These are phyloP conservation scores for Coffea eugenioides DNA, from an alignment of 257 asterid species.

Conservation along the genomic window DNA sequence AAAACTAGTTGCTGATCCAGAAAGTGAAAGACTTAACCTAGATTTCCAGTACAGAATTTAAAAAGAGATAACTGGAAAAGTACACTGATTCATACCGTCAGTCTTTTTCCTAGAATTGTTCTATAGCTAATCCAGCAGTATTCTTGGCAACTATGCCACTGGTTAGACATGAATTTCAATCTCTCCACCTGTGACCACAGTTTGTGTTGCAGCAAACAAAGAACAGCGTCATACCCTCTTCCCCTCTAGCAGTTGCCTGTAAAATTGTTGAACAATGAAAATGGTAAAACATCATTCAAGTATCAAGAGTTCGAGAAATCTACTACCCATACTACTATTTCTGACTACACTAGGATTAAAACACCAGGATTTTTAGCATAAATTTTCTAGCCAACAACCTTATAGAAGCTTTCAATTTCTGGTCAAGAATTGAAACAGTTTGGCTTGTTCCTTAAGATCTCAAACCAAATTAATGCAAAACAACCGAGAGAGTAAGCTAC, in stretches of 20 bases:
- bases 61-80: not conserved
- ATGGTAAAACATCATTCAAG: not conserved
- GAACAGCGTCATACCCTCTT: constrained; percentile 94
- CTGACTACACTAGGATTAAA: not conserved
- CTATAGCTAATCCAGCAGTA: not conserved
- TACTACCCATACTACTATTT: not conserved
- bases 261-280: not conserved
- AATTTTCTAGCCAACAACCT: not conserved
- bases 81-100: not conserved
- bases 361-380: not conserved
- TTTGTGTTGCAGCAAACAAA: constrained; percentile 95
- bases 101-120: not conserved
- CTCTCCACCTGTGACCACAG: constrained; percentile 95
- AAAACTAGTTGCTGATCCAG: not conserved
- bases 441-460: not conserved
- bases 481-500: not conserved
- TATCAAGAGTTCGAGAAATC: not conserved
- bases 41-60: not conserved
- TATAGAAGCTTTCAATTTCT: not conserved
- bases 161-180: constrained; percentile 29
- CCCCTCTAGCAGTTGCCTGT: constrained; percentile 96
- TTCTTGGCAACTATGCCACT: not conserved
- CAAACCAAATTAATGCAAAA: not conserved
- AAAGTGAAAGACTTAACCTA: not conserved
- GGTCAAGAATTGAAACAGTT: not conserved